Evolutionary conservation across 768 basidiomycete species (phyloP).

Genomic region (Termitomyces sp.): DNA sequence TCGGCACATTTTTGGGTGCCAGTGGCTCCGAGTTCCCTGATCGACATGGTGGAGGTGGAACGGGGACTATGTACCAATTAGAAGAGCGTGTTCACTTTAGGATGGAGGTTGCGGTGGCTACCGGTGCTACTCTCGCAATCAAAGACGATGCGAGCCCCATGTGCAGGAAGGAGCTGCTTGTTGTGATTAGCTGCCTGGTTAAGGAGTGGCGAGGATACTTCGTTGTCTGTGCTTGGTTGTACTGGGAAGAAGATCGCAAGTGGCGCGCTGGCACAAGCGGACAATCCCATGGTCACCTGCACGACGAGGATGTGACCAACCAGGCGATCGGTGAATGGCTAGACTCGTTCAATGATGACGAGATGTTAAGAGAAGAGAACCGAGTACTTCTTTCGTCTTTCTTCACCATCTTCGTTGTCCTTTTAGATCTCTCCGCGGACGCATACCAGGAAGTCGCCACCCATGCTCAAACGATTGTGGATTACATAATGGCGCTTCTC

Average conservation of each 20-base stretch:
- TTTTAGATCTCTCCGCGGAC: constrained; percentile 90
- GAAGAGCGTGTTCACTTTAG: constrained; percentile 80
- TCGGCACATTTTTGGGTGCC: constrained; percentile 92
- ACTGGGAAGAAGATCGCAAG: constrained; percentile 87
- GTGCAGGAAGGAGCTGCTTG: constrained; percentile 91
- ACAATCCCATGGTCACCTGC: constrained; percentile 30
- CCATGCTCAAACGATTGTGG: constrained; percentile 86
- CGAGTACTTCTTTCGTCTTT: constrained; percentile 86
- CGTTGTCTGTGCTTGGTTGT: constrained; percentile 94
- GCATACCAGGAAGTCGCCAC: constrained; percentile 92
- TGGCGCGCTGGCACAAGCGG: constrained; percentile 46
- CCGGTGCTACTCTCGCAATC: constrained; percentile 82
- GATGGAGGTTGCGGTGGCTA: constrained; percentile 91
- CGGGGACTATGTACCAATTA: constrained; percentile 74
- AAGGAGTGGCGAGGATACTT: constrained; percentile 98
- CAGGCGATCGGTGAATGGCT: constrained; percentile 80
- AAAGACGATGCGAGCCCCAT: constrained; percentile 96
- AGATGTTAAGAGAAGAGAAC: constrained; percentile 70
- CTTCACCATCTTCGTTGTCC: constrained; percentile 86
- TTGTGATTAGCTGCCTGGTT: constrained; percentile 89
- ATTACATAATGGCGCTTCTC: constrained; percentile 89
- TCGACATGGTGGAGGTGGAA: constrained; percentile 80
- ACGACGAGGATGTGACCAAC: constrained; percentile 72
- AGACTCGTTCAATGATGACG: constrained; percentile 64
- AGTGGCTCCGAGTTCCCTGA: constrained; percentile 68